Evolutionary conservation across 2,329 filamentous ascomycete genomes (phyloP), one percentile per base, ranked within the genome.

Genomic region (Lecanoromycetidae sp.): DNA sequence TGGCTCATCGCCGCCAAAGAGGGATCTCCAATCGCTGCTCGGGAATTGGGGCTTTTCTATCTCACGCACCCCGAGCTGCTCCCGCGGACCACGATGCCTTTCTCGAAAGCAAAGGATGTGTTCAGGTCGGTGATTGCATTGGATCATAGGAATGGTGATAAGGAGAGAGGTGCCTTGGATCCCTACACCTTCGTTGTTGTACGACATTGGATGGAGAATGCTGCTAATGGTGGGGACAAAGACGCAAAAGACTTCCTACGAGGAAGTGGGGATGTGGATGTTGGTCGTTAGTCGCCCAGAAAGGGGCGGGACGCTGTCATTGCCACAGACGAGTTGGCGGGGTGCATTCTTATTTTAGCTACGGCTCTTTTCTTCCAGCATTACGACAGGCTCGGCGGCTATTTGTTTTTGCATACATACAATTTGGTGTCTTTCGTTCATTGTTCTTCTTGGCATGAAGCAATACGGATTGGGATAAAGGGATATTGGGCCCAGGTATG

Each of bases 1-100:
- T 87, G 86, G 72, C 83, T 86, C 52, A 91, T 95, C 60, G 90
- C 88, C 1, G 91, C 91, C 13, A 91, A 88, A 61, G 91, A 98
- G 65, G 88, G 90, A 32, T 79, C 88, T 51, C 75, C 87, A 0
- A 84, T 85, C 10, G 88, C 90, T 4, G 88, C 96, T 67, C 80
- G 91, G 42, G 91, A 98, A 66, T 75, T 98, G 13, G 91, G 85
- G 1, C 84, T 94, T 52, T 83, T 96, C 58, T 96, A 95, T 62
- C 76, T 98, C 32, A 91, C 87, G 0, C 84, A 94, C 56, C 88
- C 91, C 0, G 87, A 94, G 61, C 75, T 91, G 13, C 79, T 95
- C 12, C 73, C 76, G 10, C 77, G 85, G 20, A 83, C 87, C 7
- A 87, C 87, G 0, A 71, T 93, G 34, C 91, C 91, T 1, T 74